These are phyloP conservation scores for Psilocybe tampanensis DNA, from an alignment of 768 basidiomycete species.

Conservation along the genomic window DNA sequence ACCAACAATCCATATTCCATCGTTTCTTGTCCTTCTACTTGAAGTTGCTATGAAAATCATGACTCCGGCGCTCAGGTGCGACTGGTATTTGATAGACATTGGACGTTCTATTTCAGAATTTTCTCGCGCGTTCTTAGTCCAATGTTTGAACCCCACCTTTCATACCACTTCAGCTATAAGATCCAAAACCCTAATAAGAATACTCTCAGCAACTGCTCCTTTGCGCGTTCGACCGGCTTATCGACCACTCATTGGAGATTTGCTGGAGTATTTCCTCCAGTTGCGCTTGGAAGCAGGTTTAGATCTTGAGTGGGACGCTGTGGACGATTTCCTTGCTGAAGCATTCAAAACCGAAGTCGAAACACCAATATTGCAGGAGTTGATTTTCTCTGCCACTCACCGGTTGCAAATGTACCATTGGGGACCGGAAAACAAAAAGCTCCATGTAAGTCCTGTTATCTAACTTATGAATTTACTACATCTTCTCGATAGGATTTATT, in stretches of 20 bases:
- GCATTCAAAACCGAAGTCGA: constrained; percentile 21
- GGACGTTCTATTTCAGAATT: constrained; percentile 42
- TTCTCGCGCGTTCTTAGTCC: constrained; percentile 41
- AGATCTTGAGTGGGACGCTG: constrained; percentile 35
- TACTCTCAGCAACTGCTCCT: constrained; percentile 35
- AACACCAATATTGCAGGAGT: constrained; percentile 29
- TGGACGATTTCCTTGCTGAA: constrained; percentile 32
- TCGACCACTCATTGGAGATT: constrained; percentile 31
- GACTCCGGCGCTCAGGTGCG: constrained; percentile 42
- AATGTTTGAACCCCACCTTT: constrained; percentile 18
- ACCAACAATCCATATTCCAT: constrained; percentile 40
- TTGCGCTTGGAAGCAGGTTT: constrained; percentile 48
- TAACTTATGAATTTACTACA: not conserved
- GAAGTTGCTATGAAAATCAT: constrained; percentile 46
- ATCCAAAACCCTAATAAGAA: constrained; percentile 38
- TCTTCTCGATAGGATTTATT: constrained; percentile 25
- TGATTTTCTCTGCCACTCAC: constrained; percentile 38
- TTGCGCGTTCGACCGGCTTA: constrained; percentile 30
- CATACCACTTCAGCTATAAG: constrained; percentile 16
- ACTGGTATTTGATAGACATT: constrained; percentile 54
- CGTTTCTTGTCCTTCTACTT: constrained; percentile 48
- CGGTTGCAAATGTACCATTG: constrained; percentile 40
- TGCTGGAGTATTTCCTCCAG: constrained; percentile 42
- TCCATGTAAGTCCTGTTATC: not conserved
- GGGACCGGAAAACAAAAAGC: constrained; percentile 18